Base-by-base conservation (phyloP, 2,329 filamentous ascomycete genomes). In the Xylaria sp. region DNA sequence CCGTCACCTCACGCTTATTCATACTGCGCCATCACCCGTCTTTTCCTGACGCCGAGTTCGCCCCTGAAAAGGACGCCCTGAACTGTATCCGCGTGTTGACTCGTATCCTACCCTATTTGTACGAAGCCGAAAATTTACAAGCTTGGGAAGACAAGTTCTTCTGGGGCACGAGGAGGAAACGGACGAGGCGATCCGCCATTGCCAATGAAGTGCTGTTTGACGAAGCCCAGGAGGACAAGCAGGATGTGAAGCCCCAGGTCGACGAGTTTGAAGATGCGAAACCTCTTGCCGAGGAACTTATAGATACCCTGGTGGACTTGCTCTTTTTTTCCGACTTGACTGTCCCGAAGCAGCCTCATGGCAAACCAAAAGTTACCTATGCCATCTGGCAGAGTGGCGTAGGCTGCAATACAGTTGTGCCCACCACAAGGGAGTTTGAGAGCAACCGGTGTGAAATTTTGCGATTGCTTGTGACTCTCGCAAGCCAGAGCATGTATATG, bases 381-480 rank as follows among this genome's bases (percentile, higher is more conserved):
- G 92, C 93, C 63, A 98, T 99, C 78, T 99, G 96, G 96, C 94
- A 98, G 82, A 98, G 93, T 77, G 96, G 96, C 57, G 95, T 99
- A 35, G 96, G 96, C 16, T 98, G 95, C 84, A 97, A 97, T 79
- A 93, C 92, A 18, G 89, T 94, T 5, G 90, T 97, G 74, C 91
- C 91, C 10, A 95, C 94, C 3, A 98, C 91, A 61, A 97, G 93
- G 79, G 94, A 98, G 75, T 91, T 93, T 67, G 96, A 99, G 82
- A 97, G 87, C 82, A 98, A 98, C 80, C 89, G 96, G 68, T 94
- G 92, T 72, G 96, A 99, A 81, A 91, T 98, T 35, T 81, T 98
- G 75, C 89, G 95, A 25, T 84, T 99, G 66, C 86, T 99, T 48
- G 85, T 99, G 72, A 94, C 94, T 0, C 82, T 99, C 70, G 90